Percentiles rank a stretch among this genome's conserved stretches.
phyloP scores from a whole-genome alignment of 768 basidiomycete species.

The Tricholoma flavovirens region DNA sequence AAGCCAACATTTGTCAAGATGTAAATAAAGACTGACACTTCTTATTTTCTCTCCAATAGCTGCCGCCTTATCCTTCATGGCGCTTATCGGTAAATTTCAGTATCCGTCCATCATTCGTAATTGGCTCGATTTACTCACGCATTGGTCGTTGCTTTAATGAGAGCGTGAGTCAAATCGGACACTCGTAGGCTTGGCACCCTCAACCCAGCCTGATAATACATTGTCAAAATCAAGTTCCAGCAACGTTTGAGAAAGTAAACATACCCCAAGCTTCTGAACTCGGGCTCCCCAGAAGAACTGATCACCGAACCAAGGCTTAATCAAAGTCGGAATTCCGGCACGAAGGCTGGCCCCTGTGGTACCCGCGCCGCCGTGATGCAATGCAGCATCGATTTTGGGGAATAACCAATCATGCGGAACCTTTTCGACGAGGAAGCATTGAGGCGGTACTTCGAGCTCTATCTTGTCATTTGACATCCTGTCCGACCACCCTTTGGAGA shows the following conservation, averaged over 20 bases:
- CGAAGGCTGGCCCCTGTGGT: constrained; percentile 65
- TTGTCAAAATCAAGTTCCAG: neutral
- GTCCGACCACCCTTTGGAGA: constrained; percentile 64
- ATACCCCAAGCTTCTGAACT: constrained; percentile 57
- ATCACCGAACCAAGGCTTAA: constrained; percentile 70
- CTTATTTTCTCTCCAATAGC: constrained; percentile 32
- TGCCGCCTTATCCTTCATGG: constrained; percentile 59
- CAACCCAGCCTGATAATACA: constrained; percentile 37
- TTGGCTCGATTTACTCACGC: constrained; percentile 28
- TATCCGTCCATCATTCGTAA: neutral
- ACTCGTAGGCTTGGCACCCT: constrained; percentile 41
- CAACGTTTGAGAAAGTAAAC: constrained; percentile 13
- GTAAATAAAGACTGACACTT: constrained; percentile 18
- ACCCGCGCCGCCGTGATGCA: constrained; percentile 69
- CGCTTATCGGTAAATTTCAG: constrained; percentile 18
- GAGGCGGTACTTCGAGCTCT: constrained; percentile 41
- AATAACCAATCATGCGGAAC: constrained; percentile 68
- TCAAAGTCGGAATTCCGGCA: constrained; percentile 60
- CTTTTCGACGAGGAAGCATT: constrained; percentile 54
- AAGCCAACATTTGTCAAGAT: neutral
- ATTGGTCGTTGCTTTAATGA: constrained; percentile 49
- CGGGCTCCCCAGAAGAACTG: constrained; percentile 62
- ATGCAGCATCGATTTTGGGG: constrained; percentile 51
- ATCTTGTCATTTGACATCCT: constrained; percentile 42
- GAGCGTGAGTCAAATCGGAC: constrained; percentile 46